Conservation (phyloP, 371 early-diverging fungal genomes). For the Blakeslea trispora region DNA sequence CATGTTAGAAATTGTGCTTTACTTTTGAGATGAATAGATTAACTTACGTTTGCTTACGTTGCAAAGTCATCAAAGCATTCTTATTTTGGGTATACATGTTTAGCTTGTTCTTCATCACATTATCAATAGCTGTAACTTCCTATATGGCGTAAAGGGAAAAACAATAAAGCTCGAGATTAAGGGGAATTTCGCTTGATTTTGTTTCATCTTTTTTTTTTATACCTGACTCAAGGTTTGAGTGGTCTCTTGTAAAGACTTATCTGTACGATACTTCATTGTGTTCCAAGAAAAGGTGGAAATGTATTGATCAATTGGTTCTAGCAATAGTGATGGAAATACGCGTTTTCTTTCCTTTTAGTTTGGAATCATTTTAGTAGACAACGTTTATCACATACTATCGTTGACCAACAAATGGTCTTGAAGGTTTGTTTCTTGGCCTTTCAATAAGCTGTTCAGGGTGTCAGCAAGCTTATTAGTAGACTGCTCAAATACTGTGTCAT, state of each 20-base stretch:
- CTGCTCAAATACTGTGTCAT: conserved; percentile 77
- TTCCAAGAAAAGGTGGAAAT: conserved; percentile 91
- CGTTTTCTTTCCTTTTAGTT: background rate
- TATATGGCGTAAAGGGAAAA: conserved; percentile 25
- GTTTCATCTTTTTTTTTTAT: conserved; percentile 10
- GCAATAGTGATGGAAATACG: conserved; percentile 1
- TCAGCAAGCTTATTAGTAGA: conserved; percentile 82
- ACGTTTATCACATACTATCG: conserved; percentile 71
- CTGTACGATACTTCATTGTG: conserved; percentile 93
- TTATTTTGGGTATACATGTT: conserved; percentile 83
- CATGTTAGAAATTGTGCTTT: too few relatives aligned
- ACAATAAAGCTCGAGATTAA: background rate
- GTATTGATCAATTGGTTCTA: conserved; percentile 83
- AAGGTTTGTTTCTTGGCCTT: conserved; percentile 34
- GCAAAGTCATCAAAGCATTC: conserved; percentile 74
- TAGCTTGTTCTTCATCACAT: conserved; percentile 84
- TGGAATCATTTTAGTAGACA: too few relatives aligned
- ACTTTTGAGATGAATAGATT: background rate
- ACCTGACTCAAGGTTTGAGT: conserved; percentile 67
- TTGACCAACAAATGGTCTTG: conserved; percentile 71
- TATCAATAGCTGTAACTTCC: conserved; percentile 87
- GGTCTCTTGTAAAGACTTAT: conserved; percentile 88
- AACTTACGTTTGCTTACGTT: conserved; percentile 79
- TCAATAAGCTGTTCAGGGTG: conserved; percentile 67
- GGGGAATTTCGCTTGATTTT: conserved; percentile 3